phyloP scores from a whole-genome alignment of 371 early-diverging fungal genomes.

The Homolaphlyctis polyrhiza region DNA sequence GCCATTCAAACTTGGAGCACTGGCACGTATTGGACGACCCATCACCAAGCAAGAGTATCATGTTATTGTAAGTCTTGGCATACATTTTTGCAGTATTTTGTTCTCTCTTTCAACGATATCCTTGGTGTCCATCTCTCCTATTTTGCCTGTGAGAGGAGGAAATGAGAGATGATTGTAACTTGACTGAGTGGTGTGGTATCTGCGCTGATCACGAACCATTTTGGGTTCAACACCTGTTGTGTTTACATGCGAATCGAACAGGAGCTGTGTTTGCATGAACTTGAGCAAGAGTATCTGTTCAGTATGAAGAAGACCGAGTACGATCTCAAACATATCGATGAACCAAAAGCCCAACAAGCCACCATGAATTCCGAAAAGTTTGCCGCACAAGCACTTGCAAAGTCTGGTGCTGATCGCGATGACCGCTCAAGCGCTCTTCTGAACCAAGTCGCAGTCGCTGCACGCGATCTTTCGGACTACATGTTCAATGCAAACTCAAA shows the following conservation, averaged over 20 bases:
- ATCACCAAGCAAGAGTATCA: constrained; percentile 1
- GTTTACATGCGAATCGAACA: no score
- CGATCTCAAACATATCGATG: background rate
- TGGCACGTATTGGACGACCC: constrained; percentile 11
- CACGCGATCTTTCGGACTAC: constrained; percentile 15
- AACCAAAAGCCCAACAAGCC: background rate
- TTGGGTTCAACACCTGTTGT: no score
- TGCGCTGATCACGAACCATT: no score
- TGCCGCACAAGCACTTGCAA: constrained; percentile 14
- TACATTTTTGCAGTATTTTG: background rate
- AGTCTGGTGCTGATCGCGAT: constrained; percentile 11
- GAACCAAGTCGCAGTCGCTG: constrained; percentile 14
- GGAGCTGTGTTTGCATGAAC: constrained; percentile 14
- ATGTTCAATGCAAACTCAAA: constrained; percentile 27
- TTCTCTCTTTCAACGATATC: no score
- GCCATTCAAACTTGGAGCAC: background rate
- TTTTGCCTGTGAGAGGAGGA: no score
- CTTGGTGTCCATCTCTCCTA: no score
- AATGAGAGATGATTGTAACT: no score
- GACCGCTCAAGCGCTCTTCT: constrained; percentile 12
- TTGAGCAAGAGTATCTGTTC: constrained; percentile 18
- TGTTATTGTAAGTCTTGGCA: background rate
- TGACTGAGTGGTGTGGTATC: no score
- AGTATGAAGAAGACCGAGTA: constrained; percentile 20
- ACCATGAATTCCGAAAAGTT: constrained; percentile 10